phyloP scores from a whole-genome alignment of 169 alveolate genomes.

The Plasmodium vinckei region DNA sequence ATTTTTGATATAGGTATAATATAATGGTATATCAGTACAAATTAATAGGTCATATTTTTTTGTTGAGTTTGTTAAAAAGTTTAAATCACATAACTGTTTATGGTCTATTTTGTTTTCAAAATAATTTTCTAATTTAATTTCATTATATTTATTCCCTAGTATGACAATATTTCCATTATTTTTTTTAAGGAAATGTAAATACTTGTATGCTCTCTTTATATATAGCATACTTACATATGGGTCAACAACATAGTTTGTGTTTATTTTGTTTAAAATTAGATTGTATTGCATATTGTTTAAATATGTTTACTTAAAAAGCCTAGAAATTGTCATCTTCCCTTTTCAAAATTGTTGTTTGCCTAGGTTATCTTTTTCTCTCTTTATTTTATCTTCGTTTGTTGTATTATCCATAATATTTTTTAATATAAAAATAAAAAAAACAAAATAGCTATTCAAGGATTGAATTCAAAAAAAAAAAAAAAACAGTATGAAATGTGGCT shows the following conservation, averaged over 20 bases:
- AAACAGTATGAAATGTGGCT: no score
- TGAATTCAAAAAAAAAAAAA: no score
- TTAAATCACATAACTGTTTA: conserved; percentile 68
- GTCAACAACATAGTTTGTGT: conserved; percentile 80
- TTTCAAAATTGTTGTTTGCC: background rate
- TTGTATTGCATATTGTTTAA: conserved; percentile 44
- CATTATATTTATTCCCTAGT: conserved; percentile 79
- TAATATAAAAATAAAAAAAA: background rate
- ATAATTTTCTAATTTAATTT: conserved; percentile 65
- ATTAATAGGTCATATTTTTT: conserved; percentile 79
- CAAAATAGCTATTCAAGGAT: no score
- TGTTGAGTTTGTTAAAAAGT: conserved; percentile 78
- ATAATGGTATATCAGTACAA: conserved; percentile 83
- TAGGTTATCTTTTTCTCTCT: no score
- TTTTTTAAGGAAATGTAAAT: conserved; percentile 77
- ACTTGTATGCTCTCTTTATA: conserved; percentile 81
- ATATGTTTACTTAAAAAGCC: no score
- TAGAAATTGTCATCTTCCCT: no score
- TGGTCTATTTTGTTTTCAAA: conserved; percentile 23
- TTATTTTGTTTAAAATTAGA: conserved; percentile 77
- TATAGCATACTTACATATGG: conserved; percentile 83
- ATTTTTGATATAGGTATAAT: conserved; percentile 79
- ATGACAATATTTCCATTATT: conserved; percentile 80
- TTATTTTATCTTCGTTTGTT: no score
- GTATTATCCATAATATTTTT: background rate